A percentile compares a stretch with the other conserved stretches of the same genome.
Conservation (phyloP, 2,329 filamentous ascomycete genomes). For the Sclerotinia trifoliorum region DNA sequence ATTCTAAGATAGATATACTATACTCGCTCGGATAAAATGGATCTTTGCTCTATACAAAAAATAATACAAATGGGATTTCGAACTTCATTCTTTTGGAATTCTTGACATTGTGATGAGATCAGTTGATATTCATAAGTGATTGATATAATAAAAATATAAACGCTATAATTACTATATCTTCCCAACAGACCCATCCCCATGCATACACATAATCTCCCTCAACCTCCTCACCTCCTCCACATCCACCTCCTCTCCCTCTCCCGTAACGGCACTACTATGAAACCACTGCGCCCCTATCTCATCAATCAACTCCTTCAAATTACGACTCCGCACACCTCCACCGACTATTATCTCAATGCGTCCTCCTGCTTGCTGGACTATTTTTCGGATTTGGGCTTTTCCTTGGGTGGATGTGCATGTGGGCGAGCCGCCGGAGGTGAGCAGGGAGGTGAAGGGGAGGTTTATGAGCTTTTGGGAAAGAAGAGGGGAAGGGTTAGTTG, state of each 20-base stretch:
- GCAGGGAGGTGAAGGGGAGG: conserved; percentile 44
- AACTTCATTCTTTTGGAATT: not conserved
- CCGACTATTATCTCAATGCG: conserved; percentile 49
- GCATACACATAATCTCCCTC: not conserved
- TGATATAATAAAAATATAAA: not conserved
- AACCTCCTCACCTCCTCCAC: not conserved
- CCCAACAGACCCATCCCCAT: too few species aligned
- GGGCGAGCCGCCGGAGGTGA: conserved; percentile 48
- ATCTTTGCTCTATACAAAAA: conserved; percentile 14
- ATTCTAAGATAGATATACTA: conserved; percentile 30
- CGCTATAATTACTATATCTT: too few species aligned
- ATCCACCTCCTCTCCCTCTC: conserved; percentile 38
- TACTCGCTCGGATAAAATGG: conserved; percentile 22
- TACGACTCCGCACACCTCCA: conserved; percentile 49
- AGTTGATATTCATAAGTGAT: not conserved
- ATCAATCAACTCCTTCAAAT: conserved; percentile 42
- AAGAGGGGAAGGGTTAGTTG: not conserved
- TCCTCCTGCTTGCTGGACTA: conserved; percentile 36
- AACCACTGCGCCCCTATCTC: conserved; percentile 32
- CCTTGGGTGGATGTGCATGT: conserved; percentile 27
- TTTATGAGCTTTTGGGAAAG: not conserved
- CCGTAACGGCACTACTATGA: conserved; percentile 47
- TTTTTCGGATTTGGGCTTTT: conserved; percentile 35
- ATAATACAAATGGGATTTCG: conserved; percentile 19
- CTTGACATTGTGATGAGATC: not conserved